These are phyloP conservation scores for Chenopodium formosanum DNA, from an alignment of 148 eudicot genomes.

Conservation along the genomic window DNA sequence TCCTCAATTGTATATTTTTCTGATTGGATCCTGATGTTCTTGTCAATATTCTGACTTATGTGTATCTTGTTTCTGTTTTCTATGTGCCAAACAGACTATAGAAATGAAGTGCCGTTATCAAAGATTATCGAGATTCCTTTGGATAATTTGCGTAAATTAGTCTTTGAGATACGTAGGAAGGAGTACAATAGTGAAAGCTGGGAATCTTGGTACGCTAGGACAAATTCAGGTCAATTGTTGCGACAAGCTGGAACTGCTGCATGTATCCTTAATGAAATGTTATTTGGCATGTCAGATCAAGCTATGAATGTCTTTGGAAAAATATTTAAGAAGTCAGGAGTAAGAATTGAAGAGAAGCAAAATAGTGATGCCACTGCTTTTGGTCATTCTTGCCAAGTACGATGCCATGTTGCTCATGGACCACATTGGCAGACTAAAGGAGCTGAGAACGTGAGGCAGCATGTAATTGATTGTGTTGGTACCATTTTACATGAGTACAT, in stretches of 20 bases:
- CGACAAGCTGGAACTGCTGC: constrained; percentile 86
- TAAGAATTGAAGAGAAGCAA: constrained; percentile 26
- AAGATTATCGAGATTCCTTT: constrained; percentile 69
- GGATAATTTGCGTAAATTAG: constrained; percentile 61
- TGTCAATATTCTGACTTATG: constrained; percentile 4
- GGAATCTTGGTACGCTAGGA: constrained; percentile 78
- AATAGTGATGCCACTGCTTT: constrained; percentile 23
- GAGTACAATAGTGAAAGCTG: constrained; percentile 63
- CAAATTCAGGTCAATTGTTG: constrained; percentile 70
- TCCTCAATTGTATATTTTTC: neutral
- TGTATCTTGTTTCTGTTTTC: constrained; percentile 17
- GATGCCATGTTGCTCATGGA: constrained; percentile 22
- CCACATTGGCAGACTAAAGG: constrained; percentile 45
- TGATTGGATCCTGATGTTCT: constrained; percentile 5
- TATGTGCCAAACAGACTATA: constrained; percentile 38
- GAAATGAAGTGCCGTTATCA: constrained; percentile 58
- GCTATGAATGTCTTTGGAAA: constrained; percentile 40
- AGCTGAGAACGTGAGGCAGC: constrained; percentile 40
- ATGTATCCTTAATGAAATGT: constrained; percentile 81
- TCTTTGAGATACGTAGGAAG: constrained; percentile 66
- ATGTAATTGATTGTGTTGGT: constrained; percentile 64
- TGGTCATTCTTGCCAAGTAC: constrained; percentile 13
- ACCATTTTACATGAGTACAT: constrained; percentile 76
- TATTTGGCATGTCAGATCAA: constrained; percentile 79
- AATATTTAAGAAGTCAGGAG: constrained; percentile 43